phyloP scores from a whole-genome alignment of 2,329 filamentous ascomycete genomes.

The Clonostachys sp. region DNA sequence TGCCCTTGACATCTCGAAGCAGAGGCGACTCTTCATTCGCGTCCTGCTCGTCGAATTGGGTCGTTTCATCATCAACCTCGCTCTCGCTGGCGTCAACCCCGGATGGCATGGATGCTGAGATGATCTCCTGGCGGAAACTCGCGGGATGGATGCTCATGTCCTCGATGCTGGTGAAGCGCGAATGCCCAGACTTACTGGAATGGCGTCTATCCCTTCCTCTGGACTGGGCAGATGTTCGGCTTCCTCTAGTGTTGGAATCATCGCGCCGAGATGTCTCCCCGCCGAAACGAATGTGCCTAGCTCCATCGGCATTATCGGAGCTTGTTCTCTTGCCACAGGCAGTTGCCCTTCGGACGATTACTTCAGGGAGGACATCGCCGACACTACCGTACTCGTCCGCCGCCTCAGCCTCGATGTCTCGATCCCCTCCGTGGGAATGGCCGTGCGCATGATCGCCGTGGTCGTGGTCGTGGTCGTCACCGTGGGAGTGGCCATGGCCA shows the following conservation, averaged over 20 bases:
- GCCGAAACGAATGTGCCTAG: conserved; percentile 34
- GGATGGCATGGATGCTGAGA: conserved; percentile 65
- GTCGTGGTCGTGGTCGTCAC: conserved; percentile 44
- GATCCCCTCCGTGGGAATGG: conserved; percentile 19
- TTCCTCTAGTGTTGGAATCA: conserved; percentile 16
- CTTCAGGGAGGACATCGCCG: conserved; percentile 56
- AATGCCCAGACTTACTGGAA: conserved; percentile 44
- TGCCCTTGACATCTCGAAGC: conserved; percentile 31
- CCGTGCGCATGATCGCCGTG: conserved; percentile 22
- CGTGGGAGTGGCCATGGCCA: conserved; percentile 71
- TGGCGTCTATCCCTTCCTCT: conserved; percentile 39
- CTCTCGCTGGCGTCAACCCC: conserved; percentile 39
- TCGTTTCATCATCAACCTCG: conserved; percentile 43
- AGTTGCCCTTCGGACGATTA: conserved; percentile 46
- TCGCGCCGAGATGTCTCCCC: conserved; percentile 16
- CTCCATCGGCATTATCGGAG: conserved; percentile 21
- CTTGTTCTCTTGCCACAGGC: conserved; percentile 14
- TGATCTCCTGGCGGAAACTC: conserved; percentile 88
- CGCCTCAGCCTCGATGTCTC: conserved; percentile 38
- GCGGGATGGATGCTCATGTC: conserved; percentile 84
- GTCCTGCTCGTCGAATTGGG: conserved; percentile 34
- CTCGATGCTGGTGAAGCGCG: conserved; percentile 60
- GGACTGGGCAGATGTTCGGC: conserved; percentile 21
- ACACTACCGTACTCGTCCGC: conserved; percentile 56
- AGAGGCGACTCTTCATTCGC: conserved; percentile 41